A percentile compares a stretch with the other conserved stretches of the same genome.
These are phyloP conservation scores for Verticillium dahliae DNA, from an alignment of 2,329 filamentous ascomycete species.

Conservation along the genomic window DNA sequence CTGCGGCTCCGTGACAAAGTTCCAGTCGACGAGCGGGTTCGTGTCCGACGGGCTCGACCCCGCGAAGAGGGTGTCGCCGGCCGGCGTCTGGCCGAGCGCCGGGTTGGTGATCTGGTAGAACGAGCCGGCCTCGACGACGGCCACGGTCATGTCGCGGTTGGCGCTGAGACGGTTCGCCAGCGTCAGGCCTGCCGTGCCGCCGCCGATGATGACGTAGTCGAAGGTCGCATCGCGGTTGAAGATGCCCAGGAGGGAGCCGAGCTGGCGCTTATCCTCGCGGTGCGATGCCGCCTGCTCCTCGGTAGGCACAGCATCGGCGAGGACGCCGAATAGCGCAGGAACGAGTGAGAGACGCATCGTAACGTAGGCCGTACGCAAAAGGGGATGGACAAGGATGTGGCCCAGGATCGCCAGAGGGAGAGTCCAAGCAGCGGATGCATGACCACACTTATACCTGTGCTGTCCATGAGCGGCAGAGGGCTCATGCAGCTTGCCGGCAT, in stretches of 20 bases:
- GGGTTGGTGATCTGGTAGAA: conserved; percentile 23
- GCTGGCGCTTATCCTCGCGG: not conserved
- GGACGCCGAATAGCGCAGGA: not conserved
- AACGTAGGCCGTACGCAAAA: not conserved
- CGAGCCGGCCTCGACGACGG: conserved; percentile 29
- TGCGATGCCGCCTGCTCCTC: not conserved
- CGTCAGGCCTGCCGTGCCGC: conserved; percentile 28
- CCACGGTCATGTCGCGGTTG: conserved; percentile 22
- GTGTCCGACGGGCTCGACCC: conserved; percentile 11
- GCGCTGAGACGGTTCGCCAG: conserved; percentile 24
- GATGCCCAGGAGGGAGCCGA: not conserved
- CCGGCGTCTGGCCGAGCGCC: not conserved
- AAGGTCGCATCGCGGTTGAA: not conserved
- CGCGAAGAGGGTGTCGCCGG: conserved; percentile 14
- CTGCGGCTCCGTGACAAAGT: conserved; percentile 18
- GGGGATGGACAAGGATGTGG: not conserved
- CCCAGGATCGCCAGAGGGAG: not conserved
- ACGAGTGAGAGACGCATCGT: not conserved
- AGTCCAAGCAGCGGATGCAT: not conserved
- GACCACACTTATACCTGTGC: not conserved
- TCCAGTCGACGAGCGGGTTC: conserved; percentile 20
- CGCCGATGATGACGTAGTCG: conserved; percentile 22
- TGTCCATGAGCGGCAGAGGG: not conserved
- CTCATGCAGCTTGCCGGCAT: not conserved
- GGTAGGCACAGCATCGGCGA: not conserved